Percentiles rank a stretch among this genome's conserved stretches.
phyloP scores from a whole-genome alignment of 202 grass and related monocot species.

The Brachypodium distachyon region DNA sequence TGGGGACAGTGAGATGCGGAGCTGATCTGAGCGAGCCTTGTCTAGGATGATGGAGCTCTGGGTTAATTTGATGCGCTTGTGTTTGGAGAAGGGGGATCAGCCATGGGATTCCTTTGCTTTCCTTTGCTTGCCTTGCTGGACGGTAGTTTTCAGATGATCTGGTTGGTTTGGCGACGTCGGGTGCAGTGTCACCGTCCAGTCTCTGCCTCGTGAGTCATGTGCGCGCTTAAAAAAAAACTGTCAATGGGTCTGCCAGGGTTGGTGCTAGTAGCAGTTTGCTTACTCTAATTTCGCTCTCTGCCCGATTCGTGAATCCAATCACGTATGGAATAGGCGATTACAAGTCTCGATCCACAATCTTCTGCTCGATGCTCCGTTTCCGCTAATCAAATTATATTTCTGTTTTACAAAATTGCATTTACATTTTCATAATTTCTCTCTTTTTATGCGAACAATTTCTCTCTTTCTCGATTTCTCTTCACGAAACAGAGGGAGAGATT shows the following conservation, averaged over 20 bases:
- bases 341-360: too few relatives aligned
- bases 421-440: too few relatives aligned
- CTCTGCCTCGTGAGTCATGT: neutral
- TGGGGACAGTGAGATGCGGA: neutral
- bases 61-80: neutral
- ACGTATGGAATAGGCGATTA: too few relatives aligned
- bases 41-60: too few relatives aligned
- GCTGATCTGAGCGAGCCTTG: neutral
- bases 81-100: neutral
- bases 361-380: too few relatives aligned
- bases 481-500: too few relatives aligned
- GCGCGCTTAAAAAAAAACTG: neutral
- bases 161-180: neutral
- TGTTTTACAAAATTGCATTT: too few relatives aligned
- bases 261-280: neutral
- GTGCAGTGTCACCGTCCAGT: neutral
- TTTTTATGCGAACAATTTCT: too few relatives aligned
- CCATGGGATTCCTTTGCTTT: conserved; percentile 4
- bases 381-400: too few relatives aligned
- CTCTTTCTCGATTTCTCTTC: too few relatives aligned
- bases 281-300: too few relatives aligned
- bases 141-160: neutral
- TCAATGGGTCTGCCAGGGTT: neutral
- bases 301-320: too few relatives aligned
- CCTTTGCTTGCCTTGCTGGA: neutral